Evolutionary conservation across 306 rosid species (phyloP).

Genomic region (Vigna reflexopilosa): DNA sequence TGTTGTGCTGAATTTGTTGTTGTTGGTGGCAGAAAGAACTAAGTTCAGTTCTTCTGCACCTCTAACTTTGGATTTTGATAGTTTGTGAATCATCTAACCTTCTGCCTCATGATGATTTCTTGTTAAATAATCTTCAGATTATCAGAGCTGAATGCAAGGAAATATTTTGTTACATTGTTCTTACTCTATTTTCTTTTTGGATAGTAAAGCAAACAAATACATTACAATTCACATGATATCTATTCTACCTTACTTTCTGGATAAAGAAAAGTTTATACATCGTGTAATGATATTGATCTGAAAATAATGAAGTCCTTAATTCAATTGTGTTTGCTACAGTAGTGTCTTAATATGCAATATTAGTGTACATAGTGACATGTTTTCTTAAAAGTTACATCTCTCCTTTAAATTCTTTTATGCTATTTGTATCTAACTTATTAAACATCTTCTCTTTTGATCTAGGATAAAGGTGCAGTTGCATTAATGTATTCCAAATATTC

Average conservation of each 20-base stretch:
- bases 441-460: slow-evolving; percentile 36
- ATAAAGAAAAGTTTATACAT: neutral
- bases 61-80: neutral
- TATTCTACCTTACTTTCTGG: neutral
- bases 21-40: too few species aligned
- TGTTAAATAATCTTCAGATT: neutral
- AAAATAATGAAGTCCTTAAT: neutral
- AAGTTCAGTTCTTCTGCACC: too few species aligned
- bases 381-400: slow-evolving; percentile 2
- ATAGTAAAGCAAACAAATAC: neutral
- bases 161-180: neutral
- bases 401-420: neutral
- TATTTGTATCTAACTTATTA: slow-evolving; percentile 13
- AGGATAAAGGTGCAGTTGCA: slow-evolving; percentile 74
- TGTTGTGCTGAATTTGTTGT: neutral
- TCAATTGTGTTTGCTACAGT: slow-evolving; percentile 10
- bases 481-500: slow-evolving; percentile 58
- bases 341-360: neutral
- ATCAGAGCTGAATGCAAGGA: neutral
- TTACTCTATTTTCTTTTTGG: neutral
- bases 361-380: neutral
- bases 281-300: neutral
- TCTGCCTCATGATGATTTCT: slow-evolving; percentile 2
- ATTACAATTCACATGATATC: neutral
- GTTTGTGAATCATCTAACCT: neutral